phyloP scores from a whole-genome alignment of 2,329 filamentous ascomycete species.

The Microascus cirrosus region DNA sequence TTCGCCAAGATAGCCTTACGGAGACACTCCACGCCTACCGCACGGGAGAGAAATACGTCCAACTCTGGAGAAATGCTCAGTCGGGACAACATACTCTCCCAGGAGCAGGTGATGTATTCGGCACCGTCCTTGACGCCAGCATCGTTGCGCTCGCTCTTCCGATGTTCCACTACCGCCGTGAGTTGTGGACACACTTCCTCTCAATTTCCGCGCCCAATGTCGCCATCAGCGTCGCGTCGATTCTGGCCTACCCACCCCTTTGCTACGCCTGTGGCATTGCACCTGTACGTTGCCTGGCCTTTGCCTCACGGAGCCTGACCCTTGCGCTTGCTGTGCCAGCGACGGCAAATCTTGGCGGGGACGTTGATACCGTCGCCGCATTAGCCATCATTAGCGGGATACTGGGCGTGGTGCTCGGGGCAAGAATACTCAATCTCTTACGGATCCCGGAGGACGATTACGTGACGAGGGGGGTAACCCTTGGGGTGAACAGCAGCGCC shows the following conservation, averaged over 20 bases:
- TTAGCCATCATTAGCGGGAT: slow-evolving; percentile 50
- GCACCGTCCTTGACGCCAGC: slow-evolving; percentile 41
- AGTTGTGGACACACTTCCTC: slow-evolving; percentile 40
- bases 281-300: slow-evolving; percentile 38
- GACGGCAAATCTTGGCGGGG: slow-evolving; percentile 43
- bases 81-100: slow-evolving; percentile 17
- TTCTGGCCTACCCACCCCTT: slow-evolving; percentile 45
- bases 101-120: slow-evolving; percentile 46
- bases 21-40: slow-evolving; percentile 34
- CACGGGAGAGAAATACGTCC: slow-evolving; percentile 39
- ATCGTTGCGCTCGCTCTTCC: slow-evolving; percentile 49
- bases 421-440: slow-evolving; percentile 32
- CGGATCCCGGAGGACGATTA: slow-evolving; percentile 48
- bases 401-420: slow-evolving; percentile 43
- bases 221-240: slow-evolving; percentile 35
- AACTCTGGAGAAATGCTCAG: slow-evolving; percentile 30
- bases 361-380: slow-evolving; percentile 42
- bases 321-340: slow-evolving; percentile 49
- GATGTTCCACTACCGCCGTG: slow-evolving; percentile 48
- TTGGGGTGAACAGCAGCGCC: slow-evolving; percentile 50
- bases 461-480: slow-evolving; percentile 48
- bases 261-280: slow-evolving; percentile 45
- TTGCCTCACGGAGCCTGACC: slow-evolving; percentile 44
- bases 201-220: slow-evolving; percentile 43
- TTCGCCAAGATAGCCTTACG: slow-evolving; percentile 25